Percentiles rank a stretch among this genome's conserved stretches.
Evolutionary conservation across 371 early-diverging fungal species (phyloP).

Genomic region (Mycotypha africana): DNA sequence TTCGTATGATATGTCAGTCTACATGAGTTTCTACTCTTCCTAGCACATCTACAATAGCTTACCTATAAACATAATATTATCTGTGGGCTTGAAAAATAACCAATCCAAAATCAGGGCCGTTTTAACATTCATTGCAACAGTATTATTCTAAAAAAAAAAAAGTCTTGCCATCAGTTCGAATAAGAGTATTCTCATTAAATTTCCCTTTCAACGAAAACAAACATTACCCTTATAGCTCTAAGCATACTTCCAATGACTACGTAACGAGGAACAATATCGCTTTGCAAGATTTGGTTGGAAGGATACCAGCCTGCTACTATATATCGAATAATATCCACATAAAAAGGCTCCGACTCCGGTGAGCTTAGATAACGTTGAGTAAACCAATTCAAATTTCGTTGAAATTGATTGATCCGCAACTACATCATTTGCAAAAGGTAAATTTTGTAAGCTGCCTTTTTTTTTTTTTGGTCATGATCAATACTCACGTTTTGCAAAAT

Average conservation of each 20-base stretch:
- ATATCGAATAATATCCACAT: conserved; percentile 70
- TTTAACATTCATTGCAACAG: conserved; percentile 62
- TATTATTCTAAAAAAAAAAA: conserved; percentile 45
- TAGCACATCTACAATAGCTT: conserved; percentile 2
- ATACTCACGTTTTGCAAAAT: conserved; percentile 60
- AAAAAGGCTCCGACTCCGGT: conserved; percentile 59
- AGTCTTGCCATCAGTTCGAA: too few species aligned
- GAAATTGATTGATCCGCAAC: conserved; percentile 44
- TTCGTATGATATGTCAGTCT: not conserved
- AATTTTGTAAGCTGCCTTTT: too few species aligned
- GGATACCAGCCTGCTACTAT: conserved; percentile 77
- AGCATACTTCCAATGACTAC: conserved; percentile 64
- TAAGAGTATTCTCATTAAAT: too few species aligned
- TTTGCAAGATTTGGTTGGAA: conserved; percentile 67
- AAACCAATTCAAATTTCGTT: conserved; percentile 66
- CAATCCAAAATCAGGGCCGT: conserved; percentile 74
- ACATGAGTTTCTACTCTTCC: not conserved
- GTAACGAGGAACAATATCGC: conserved; percentile 73
- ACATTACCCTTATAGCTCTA: conserved; percentile 28
- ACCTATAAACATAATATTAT: conserved; percentile 79
- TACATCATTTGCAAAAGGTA: too few species aligned
- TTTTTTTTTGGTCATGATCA: not conserved
- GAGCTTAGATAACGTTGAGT: conserved; percentile 54
- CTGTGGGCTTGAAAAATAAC: conserved; percentile 64
- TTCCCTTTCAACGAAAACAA: too few species aligned